Conservation (phyloP, 164 flowering plant genomes). For the Chimonanthus praecox region DNA sequence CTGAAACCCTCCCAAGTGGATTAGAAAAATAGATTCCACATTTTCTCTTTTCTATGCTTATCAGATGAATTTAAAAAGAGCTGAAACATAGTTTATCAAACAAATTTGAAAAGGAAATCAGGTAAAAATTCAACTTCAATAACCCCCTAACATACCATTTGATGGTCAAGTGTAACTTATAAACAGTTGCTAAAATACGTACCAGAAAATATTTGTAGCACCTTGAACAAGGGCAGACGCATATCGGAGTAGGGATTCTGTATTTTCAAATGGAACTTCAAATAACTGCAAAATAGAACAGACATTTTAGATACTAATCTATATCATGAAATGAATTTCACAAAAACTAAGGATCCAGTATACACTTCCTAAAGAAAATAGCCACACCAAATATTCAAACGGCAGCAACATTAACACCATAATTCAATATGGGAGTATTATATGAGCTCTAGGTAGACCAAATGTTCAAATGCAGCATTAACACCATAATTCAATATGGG, state of each 20-base stretch:
- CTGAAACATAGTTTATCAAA: neutral
- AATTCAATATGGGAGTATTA: too few relatives aligned
- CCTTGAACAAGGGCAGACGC: constrained; percentile 98
- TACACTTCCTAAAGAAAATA: too few relatives aligned
- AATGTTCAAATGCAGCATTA: too few relatives aligned
- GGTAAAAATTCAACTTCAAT: neutral
- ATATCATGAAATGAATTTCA: neutral
- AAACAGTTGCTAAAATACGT: constrained; percentile 20
- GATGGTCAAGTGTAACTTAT: neutral
- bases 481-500: too few relatives aligned
- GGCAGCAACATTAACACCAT: too few relatives aligned
- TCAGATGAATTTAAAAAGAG: neutral
- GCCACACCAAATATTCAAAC: too few relatives aligned
- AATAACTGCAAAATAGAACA: constrained; percentile 56
- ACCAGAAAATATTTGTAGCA: constrained; percentile 97
- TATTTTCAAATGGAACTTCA: constrained; percentile 73
- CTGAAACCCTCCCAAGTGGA: neutral
- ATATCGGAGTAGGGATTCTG: constrained; percentile 78
- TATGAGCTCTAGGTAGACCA: too few relatives aligned
- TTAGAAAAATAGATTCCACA: neutral
- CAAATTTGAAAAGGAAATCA: neutral
- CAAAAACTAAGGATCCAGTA: too few relatives aligned
- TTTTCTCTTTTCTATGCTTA: neutral
- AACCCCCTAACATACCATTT: neutral
- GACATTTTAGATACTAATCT: neutral